Evolutionary conservation across 306 rosid genomes (phyloP).

Genomic region (Parietaria judaica): DNA sequence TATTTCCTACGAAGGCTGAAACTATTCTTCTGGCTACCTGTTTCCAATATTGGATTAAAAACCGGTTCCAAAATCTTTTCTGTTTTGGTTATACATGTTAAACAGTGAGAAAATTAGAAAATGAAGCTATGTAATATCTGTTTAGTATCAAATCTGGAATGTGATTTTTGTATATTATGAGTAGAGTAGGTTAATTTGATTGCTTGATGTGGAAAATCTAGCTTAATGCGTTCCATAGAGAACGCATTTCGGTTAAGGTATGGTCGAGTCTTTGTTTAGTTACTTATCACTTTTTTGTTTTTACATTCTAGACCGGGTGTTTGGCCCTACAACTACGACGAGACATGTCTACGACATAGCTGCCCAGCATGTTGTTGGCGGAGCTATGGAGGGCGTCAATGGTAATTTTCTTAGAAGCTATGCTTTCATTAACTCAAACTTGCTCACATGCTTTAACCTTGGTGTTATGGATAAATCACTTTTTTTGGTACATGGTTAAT

Average conservation of each 20-base stretch:
- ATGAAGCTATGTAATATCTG: too few species aligned
- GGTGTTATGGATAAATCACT: not conserved
- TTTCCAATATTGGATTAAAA: not conserved
- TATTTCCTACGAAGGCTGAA: too few species aligned
- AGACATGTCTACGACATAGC: constrained; percentile 97
- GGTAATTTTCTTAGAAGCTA: constrained; percentile 43
- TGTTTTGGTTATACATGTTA: too few species aligned
- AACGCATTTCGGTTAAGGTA: not conserved
- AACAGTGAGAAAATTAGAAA: too few species aligned
- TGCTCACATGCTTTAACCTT: constrained; percentile 8
- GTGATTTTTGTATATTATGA: too few species aligned
- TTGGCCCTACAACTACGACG: constrained; percentile 97
- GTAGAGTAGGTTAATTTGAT: too few species aligned
- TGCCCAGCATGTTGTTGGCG: constrained; percentile 82
- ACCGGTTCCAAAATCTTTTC: not conserved
- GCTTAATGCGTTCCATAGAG: not conserved
- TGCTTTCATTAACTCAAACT: constrained; percentile 15
- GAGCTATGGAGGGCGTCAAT: constrained; percentile 95
- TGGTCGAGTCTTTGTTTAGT: not conserved
- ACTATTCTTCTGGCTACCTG: too few species aligned
- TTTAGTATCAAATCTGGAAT: too few species aligned
- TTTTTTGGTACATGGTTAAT: too few species aligned
- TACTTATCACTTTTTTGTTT: constrained; percentile 13
- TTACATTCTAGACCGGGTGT: constrained; percentile 66
- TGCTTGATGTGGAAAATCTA: too few species aligned